These are phyloP conservation scores for Rubroshorea leprosula DNA, from an alignment of 345 rosid genomes.

Conservation along the genomic window DNA sequence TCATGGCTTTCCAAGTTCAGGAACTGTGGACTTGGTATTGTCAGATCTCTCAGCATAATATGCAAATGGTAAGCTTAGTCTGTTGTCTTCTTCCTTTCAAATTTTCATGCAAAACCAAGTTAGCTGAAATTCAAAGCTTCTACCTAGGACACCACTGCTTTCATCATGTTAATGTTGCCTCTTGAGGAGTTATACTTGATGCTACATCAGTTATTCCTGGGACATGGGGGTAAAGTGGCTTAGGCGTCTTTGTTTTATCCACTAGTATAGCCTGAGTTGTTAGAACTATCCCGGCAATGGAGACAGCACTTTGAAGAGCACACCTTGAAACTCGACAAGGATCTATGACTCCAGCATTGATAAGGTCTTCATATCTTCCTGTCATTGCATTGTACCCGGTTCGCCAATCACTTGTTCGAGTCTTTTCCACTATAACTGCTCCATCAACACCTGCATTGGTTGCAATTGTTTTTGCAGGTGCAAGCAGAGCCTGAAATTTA, in stretches of 20 bases:
- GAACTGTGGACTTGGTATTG: too few species aligned
- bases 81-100: too few species aligned
- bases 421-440: constrained; percentile 65
- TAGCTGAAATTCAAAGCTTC: too few species aligned
- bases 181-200: too few species aligned
- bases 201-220: constrained; percentile 54
- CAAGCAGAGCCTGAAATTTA: constrained; percentile 58
- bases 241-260: constrained; percentile 55
- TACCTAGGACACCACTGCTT: too few species aligned
- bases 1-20: too few species aligned
- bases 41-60: too few species aligned
- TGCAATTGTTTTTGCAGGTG: constrained; percentile 77
- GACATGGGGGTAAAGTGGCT: constrained; percentile 53
- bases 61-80: too few species aligned
- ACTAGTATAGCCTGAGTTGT: constrained; percentile 83
- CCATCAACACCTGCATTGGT: constrained; percentile 79
- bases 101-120: too few species aligned
- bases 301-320: constrained; percentile 77
- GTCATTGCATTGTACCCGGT: constrained; percentile 75
- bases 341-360: constrained; percentile 59
- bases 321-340: constrained; percentile 76
- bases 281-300: constrained; percentile 67
- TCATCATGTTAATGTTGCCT: too few species aligned
- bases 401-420: constrained; percentile 48
- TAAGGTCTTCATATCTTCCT: constrained; percentile 65